A percentile compares a stretch with the other conserved stretches of the same genome.
Evolutionary conservation across 2,329 filamentous ascomycete genomes (phyloP).

Genomic region (Curvularia verruculosa): DNA sequence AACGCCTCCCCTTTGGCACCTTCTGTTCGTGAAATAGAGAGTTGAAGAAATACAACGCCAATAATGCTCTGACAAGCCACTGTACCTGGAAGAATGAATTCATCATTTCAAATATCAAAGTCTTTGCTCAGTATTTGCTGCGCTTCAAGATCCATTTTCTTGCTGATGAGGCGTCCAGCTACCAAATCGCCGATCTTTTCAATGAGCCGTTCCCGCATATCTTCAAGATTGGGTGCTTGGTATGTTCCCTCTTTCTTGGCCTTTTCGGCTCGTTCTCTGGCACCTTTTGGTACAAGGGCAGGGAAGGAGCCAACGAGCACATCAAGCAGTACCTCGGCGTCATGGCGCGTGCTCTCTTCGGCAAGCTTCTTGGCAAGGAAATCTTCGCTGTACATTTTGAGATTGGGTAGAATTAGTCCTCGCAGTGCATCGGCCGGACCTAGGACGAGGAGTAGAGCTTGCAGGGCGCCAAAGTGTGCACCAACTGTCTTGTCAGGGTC

Average conservation of each 20-base stretch:
- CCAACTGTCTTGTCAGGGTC: constrained; percentile 82
- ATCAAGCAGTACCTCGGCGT: constrained; percentile 65
- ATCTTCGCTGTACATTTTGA: constrained; percentile 65
- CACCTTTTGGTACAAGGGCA: constrained; percentile 46
- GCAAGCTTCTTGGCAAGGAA: constrained; percentile 60
- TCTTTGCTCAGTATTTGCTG: constrained; percentile 14
- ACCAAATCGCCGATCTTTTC: constrained; percentile 53
- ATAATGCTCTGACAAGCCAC: neutral
- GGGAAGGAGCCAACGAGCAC: constrained; percentile 64
- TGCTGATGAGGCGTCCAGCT: constrained; percentile 30
- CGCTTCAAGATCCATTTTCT: constrained; percentile 39
- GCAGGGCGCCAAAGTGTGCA: constrained; percentile 87
- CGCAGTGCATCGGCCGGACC: constrained; percentile 68
- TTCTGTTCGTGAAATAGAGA: neutral
- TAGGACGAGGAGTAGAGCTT: constrained; percentile 78
- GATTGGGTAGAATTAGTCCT: constrained; percentile 68
- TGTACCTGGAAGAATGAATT: neutral
- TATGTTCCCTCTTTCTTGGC: constrained; percentile 41
- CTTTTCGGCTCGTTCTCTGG: constrained; percentile 46
- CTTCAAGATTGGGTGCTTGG: constrained; percentile 50
- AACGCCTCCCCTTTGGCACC: neutral
- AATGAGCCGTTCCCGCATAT: constrained; percentile 49
- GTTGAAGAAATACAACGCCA: neutral
- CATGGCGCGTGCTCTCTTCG: constrained; percentile 61
- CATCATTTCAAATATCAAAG: constrained; percentile 9